These are phyloP conservation scores for Carex cristatella DNA, from an alignment of 176 grass and related monocot genomes.

Conservation along the genomic window DNA sequence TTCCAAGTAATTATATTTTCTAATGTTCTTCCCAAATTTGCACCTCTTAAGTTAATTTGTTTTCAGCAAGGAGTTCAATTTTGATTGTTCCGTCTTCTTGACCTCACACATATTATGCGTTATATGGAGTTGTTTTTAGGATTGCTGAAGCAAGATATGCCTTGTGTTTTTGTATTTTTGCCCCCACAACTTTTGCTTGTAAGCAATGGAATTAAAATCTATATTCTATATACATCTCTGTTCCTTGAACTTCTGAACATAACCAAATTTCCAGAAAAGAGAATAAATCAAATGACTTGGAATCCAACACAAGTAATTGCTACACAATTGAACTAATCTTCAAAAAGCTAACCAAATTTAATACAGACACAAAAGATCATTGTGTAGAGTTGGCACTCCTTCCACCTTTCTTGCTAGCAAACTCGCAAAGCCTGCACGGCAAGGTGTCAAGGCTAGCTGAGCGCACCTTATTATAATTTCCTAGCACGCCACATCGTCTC, in stretches of 20 bases:
- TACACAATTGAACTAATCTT: neutral
- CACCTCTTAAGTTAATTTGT: neutral
- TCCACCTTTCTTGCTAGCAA: slow-evolving; percentile 42
- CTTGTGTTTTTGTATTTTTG: neutral
- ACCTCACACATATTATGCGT: neutral
- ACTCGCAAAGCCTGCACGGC: slow-evolving; percentile 51
- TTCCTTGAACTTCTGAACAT: neutral
- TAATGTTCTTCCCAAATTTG: neutral
- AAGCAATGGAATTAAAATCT: neutral
- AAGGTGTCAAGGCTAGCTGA: slow-evolving; percentile 44
- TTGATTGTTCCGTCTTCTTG: neutral
- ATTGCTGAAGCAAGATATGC: neutral
- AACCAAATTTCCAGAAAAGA: neutral
- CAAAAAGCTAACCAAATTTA: neutral
- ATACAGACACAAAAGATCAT: neutral
- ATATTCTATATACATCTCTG: neutral
- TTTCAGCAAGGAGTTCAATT: neutral
- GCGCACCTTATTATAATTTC: slow-evolving; percentile 36
- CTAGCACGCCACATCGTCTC: slow-evolving; percentile 53
- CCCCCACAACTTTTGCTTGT: neutral
- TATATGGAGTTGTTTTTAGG: neutral
- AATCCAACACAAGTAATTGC: neutral
- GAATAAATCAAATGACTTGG: neutral
- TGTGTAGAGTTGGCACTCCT: slow-evolving; percentile 22
- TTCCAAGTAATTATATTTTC: neutral